Evolutionary conservation across 179 eudicot genomes (phyloP), one percentile per base, ranked within the genome.

Genomic region (Silene noctiflora): DNA sequence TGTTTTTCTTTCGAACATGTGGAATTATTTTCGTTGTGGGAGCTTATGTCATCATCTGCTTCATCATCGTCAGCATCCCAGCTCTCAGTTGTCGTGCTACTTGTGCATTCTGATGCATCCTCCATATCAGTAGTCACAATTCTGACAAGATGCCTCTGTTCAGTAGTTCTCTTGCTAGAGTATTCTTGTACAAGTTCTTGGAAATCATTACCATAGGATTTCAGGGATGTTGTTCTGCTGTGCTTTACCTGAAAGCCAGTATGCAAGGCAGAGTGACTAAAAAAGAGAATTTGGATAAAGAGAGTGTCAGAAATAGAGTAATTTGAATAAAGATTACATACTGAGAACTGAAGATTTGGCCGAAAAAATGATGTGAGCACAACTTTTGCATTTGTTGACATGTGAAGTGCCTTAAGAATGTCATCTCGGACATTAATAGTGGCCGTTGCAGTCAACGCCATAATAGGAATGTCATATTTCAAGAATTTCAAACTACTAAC

Each of bases 381-480:
- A 81, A 84, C 76, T 77, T 84, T 88, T 72, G 96, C 84, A 39
- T 83, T 90, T 67, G 78, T 80, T 55, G 91, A 86, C 94, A 94
- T 84, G 83, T 75, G 63, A 69, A 94, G 85, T 61, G 97, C 89
- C 85, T 86, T 83, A 44, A 88, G 86, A 76, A 92, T 92, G 83
- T 94, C 97, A 79, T 89, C 94, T 79, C 96, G 87, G 70, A 94
- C 96, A 60, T 80, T 83, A 76, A 75, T 39, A 51, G 98, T 92
- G 79, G 98, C 98, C 75, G 98, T 94, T 16, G 98, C 97, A 77
- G 98, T 94, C 85, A 94, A 82, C 81, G 97, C 98, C 98, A 94
- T 94, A 69, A 94, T 72, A 14, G 98, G 98, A 79, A 94, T 84
- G 87, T 94, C 92, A 84, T 71, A 84, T 66, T 80, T 84, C 83